Percentiles rank a stretch among this genome's conserved stretches.
phyloP scores from a whole-genome alignment of 257 asterid species.

The Avicennia marina region DNA sequence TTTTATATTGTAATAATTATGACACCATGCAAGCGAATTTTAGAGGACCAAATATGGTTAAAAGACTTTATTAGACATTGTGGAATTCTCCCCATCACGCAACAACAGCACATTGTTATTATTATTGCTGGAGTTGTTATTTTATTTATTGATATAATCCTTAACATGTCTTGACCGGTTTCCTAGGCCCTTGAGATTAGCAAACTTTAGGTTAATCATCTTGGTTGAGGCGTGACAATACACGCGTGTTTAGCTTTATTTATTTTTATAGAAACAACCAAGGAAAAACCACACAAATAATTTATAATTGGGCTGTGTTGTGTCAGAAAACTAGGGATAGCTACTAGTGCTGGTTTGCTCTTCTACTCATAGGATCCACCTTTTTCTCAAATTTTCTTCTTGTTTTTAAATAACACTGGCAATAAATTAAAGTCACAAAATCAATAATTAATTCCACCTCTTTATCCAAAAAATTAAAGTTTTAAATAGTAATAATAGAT shows the following conservation, averaged over 20 bases:
- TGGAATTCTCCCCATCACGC: slow-evolving; percentile 32
- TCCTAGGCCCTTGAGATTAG: slow-evolving; percentile 21
- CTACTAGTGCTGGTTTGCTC: slow-evolving; percentile 21
- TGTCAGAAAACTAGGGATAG: slow-evolving; percentile 25
- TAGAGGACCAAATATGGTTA: slow-evolving; percentile 46
- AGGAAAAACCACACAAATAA: background rate
- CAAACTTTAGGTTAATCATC: background rate
- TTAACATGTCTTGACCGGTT: slow-evolving; percentile 11
- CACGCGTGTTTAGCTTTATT: slow-evolving; percentile 29
- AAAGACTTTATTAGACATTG: slow-evolving; percentile 23
- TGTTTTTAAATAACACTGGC: background rate
- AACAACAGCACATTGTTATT: no score
- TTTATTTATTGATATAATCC: background rate
- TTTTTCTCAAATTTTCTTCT: no score
- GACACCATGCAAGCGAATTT: no score
- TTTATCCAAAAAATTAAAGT: background rate
- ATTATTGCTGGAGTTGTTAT: no score
- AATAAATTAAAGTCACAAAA: background rate
- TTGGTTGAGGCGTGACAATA: slow-evolving; percentile 19
- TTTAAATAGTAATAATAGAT: no score
- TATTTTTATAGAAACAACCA: background rate
- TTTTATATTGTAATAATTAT: slow-evolving; percentile 8
- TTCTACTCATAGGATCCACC: slow-evolving; percentile 22
- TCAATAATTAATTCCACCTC: background rate
- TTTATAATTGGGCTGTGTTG: slow-evolving; percentile 14